Evolutionary conservation across 140 eudicot genomes (phyloP).

Genomic region (Senecio squalidus): DNA sequence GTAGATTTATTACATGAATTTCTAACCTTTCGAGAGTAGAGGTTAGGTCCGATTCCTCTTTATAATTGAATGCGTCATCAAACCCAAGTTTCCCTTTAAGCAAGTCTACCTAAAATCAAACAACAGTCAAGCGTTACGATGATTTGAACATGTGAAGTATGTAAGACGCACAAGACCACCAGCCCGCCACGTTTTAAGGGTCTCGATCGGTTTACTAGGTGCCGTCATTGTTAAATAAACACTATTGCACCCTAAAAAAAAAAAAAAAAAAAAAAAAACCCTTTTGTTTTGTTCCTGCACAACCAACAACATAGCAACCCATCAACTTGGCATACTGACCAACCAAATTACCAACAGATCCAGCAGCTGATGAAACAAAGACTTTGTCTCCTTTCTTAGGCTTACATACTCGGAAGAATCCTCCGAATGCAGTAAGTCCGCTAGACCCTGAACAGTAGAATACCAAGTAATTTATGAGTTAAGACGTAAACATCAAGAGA

Average conservation of each 20-base stretch:
- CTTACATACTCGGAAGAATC: constrained; percentile 49
- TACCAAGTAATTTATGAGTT: no score
- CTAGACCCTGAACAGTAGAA: not conserved
- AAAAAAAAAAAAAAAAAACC: no score
- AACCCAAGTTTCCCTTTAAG: constrained; percentile 60
- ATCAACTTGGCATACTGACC: constrained; percentile 67
- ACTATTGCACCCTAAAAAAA: no score
- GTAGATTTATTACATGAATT: not conserved
- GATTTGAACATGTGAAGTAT: no score
- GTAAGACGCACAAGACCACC: not conserved
- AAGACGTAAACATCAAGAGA: no score
- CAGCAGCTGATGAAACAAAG: constrained; percentile 71
- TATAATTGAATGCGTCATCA: constrained; percentile 78
- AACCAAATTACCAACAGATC: constrained; percentile 69
- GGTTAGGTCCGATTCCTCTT: constrained; percentile 48
- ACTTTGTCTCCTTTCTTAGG: constrained; percentile 63
- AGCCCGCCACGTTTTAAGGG: no score
- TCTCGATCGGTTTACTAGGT: no score
- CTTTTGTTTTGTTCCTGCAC: constrained; percentile 64
- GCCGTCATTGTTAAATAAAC: no score
- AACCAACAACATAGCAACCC: constrained; percentile 79
- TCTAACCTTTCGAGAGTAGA: constrained; percentile 50
- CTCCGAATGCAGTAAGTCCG: constrained; percentile 50
- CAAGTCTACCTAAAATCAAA: constrained; percentile 39
- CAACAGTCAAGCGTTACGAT: no score